These are phyloP conservation scores for Tubosaeta sp. DNA, from an alignment of 768 basidiomycete species.

Conservation along the genomic window DNA sequence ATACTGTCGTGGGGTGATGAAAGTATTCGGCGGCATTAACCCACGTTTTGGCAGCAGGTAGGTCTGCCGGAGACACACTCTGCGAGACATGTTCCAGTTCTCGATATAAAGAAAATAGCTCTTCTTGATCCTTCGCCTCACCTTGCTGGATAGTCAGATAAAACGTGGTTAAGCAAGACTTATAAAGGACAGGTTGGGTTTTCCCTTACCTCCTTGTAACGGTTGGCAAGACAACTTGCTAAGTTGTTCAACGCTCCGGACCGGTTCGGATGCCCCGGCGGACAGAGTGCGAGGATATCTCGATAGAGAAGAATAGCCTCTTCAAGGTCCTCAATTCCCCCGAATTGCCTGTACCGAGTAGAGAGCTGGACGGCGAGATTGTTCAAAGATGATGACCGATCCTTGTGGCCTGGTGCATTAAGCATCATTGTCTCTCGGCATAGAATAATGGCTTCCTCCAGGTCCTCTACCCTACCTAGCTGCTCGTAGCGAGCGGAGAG, in stretches of 20 bases:
- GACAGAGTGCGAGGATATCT: too few species aligned
- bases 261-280: too few species aligned
- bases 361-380: too few species aligned
- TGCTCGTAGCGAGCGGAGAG: not conserved
- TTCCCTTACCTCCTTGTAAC: too few species aligned
- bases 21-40: not conserved
- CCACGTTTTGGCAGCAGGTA: not conserved
- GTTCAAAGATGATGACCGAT: too few species aligned
- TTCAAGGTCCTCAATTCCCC: too few species aligned
- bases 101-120: not conserved
- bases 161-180: too few species aligned
- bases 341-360: too few species aligned
- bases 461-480: not conserved
- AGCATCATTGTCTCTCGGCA: too few species aligned
- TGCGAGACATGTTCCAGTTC: not conserved
- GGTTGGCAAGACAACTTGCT: not conserved
- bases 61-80: not conserved
- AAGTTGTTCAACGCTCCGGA: not conserved
- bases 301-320: too few species aligned
- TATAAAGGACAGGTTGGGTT: too few species aligned
- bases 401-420: too few species aligned
- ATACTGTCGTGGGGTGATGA: not conserved
- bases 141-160: not conserved
- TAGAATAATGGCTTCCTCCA: not conserved
- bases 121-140: not conserved